These are phyloP conservation scores for Serpula lacrymans DNA, from an alignment of 768 basidiomycete genomes.

Conservation along the genomic window DNA sequence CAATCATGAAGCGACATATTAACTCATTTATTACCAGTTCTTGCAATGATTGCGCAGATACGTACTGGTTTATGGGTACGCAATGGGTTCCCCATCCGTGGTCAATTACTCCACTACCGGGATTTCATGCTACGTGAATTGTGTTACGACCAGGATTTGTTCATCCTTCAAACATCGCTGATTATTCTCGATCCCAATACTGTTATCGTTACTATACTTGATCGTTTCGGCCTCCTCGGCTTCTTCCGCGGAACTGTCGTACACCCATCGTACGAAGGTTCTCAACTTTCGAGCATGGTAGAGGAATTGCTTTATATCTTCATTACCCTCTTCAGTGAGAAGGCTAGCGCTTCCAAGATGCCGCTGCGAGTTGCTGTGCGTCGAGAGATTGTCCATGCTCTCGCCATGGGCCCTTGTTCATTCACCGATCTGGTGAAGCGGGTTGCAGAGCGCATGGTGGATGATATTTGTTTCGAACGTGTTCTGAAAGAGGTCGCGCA, in stretches of 20 bases:
- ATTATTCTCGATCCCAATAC: conserved; percentile 74
- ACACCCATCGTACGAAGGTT: conserved; percentile 60
- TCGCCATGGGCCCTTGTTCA: conserved; percentile 82
- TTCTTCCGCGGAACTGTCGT: conserved; percentile 69
- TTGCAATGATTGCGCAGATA: conserved; percentile 92
- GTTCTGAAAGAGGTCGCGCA: conserved; percentile 76
- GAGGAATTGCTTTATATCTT: conserved; percentile 89
- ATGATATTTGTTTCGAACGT: conserved; percentile 77
- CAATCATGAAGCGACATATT: background rate
- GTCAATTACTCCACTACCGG: conserved; percentile 92
- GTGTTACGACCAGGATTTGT: conserved; percentile 95
- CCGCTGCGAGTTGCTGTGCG: conserved; percentile 61
- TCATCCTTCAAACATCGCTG: conserved; percentile 83
- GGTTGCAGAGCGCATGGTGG: conserved; percentile 84
- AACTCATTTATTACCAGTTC: conserved; percentile 42
- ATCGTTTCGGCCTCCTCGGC: conserved; percentile 77
- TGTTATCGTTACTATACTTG: conserved; percentile 82
- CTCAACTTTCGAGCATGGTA: conserved; percentile 78
- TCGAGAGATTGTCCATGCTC: conserved; percentile 85
- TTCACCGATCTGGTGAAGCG: conserved; percentile 91
- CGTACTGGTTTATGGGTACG: conserved; percentile 96
- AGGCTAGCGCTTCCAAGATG: conserved; percentile 68
- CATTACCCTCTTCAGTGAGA: conserved; percentile 84
- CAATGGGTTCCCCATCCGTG: conserved; percentile 93
- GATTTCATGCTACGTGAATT: conserved; percentile 94